A percentile compares a stretch with the other conserved stretches of the same genome.
Conservation (phyloP, 2,329 filamentous ascomycete species). For the Fusarium continuum region DNA sequence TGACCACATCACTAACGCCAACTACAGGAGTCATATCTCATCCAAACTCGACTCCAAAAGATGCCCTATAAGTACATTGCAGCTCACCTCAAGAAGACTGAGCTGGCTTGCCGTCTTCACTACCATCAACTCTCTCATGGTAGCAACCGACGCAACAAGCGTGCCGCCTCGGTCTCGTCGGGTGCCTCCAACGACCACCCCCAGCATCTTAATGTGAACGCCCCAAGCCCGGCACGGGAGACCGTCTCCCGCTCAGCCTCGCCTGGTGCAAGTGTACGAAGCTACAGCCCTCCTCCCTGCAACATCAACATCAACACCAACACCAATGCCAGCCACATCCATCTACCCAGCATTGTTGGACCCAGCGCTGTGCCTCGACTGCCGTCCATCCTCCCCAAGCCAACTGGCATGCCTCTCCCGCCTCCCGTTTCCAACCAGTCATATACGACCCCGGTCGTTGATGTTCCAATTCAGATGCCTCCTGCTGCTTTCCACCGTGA, state of each 20-base stretch:
- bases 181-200: slow-evolving; percentile 63
- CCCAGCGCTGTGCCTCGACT: slow-evolving; percentile 58
- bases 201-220: slow-evolving; percentile 55
- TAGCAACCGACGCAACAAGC: slow-evolving; percentile 82
- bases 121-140: slow-evolving; percentile 88
- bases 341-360: slow-evolving; percentile 62
- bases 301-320: slow-evolving; percentile 43
- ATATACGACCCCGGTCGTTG: slow-evolving; percentile 55
- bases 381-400: slow-evolving; percentile 73
- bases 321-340: slow-evolving; percentile 55
- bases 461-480: slow-evolving; percentile 57
- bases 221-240: slow-evolving; percentile 62
- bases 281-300: slow-evolving; percentile 58
- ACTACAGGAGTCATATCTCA: slow-evolving; percentile 78
- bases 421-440: slow-evolving; percentile 50
- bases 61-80: slow-evolving; percentile 94
- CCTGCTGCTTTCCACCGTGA: slow-evolving; percentile 51
- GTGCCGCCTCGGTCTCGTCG: slow-evolving; percentile 75
- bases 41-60: slow-evolving; percentile 85
- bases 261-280: slow-evolving; percentile 56
- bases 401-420: slow-evolving; percentile 59
- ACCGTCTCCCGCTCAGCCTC: slow-evolving; percentile 59
- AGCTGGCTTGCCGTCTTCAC: slow-evolving; percentile 86
- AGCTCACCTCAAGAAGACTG: slow-evolving; percentile 84
- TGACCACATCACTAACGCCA: slow-evolving; percentile 24